phyloP scores from a whole-genome alignment of 2,329 filamentous ascomycete genomes.

The Chaetomium sp. region DNA sequence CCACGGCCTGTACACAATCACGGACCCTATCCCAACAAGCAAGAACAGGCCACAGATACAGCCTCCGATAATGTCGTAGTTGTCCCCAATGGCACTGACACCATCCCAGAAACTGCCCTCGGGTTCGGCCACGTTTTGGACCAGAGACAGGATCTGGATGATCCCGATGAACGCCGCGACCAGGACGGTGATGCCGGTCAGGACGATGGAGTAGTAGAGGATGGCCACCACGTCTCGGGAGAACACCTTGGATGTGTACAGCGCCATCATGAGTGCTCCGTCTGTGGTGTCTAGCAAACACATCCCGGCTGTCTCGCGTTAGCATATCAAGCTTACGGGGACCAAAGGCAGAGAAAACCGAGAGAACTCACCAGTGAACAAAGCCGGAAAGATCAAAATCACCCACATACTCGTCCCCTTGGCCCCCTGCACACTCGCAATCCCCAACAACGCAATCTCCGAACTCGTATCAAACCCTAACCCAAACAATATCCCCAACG shows the following conservation, averaged over 20 bases:
- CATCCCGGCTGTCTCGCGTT: slow-evolving; percentile 64
- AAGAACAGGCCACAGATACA: slow-evolving; percentile 81
- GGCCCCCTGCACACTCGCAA: slow-evolving; percentile 79
- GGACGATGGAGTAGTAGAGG: slow-evolving; percentile 84
- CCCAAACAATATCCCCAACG: slow-evolving; percentile 79
- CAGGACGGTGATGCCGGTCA: slow-evolving; percentile 75
- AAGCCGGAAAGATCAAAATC: slow-evolving; percentile 80
- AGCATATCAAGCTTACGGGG: neutral
- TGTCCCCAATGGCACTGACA: slow-evolving; percentile 65
- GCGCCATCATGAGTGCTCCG: slow-evolving; percentile 87
- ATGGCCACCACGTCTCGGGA: slow-evolving; percentile 81
- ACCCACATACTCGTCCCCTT: slow-evolving; percentile 88
- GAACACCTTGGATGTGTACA: slow-evolving; percentile 77
- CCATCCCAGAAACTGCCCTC: slow-evolving; percentile 85
- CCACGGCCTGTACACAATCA: slow-evolving; percentile 77
- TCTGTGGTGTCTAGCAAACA: slow-evolving; percentile 89
- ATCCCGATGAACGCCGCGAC: slow-evolving; percentile 81
- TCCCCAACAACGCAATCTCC: slow-evolving; percentile 86
- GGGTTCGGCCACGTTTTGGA: slow-evolving; percentile 68
- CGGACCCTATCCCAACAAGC: slow-evolving; percentile 65
- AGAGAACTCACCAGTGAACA: slow-evolving; percentile 66
- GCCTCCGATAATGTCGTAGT: slow-evolving; percentile 82
- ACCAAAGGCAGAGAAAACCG: neutral
- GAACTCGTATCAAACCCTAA: slow-evolving; percentile 93
- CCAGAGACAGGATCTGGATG: slow-evolving; percentile 74